phyloP scores from a whole-genome alignment of 495 filamentous ascomycete genomes.

The Aspergillus sclerotioniger region DNA sequence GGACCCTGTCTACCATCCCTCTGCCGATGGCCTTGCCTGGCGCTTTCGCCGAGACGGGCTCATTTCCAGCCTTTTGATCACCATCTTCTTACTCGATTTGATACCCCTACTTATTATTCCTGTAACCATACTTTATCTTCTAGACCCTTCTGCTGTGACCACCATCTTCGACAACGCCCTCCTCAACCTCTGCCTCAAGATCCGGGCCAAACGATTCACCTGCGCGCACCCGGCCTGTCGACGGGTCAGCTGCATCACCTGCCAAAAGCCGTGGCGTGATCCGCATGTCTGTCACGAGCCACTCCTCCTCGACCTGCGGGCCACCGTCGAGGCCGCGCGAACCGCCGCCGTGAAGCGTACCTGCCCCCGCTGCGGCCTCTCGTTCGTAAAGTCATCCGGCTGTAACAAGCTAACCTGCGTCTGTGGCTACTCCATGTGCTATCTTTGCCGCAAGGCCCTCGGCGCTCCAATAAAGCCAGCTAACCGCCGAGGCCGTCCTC shows the following conservation, averaged over 20 bases:
- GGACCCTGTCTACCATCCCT: slow-evolving; percentile 70
- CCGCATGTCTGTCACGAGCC: slow-evolving; percentile 67
- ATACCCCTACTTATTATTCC: slow-evolving; percentile 53
- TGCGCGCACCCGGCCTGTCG: slow-evolving; percentile 67
- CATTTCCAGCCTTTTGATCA: slow-evolving; percentile 34
- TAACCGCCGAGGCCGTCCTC: not conserved
- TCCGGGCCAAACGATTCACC: slow-evolving; percentile 65
- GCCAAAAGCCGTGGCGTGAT: slow-evolving; percentile 61
- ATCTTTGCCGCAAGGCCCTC: slow-evolving; percentile 67
- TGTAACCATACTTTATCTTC: slow-evolving; percentile 42
- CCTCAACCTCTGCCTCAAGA: slow-evolving; percentile 60
- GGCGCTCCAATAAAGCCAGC: slow-evolving; percentile 25
- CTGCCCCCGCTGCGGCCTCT: slow-evolving; percentile 83
- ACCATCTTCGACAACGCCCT: slow-evolving; percentile 53
- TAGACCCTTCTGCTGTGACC: slow-evolving; percentile 36
- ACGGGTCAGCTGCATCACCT: slow-evolving; percentile 75
- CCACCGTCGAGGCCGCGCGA: slow-evolving; percentile 85
- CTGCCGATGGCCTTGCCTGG: slow-evolving; percentile 38
- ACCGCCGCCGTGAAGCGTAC: slow-evolving; percentile 93
- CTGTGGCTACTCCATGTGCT: slow-evolving; percentile 99
- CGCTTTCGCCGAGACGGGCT: slow-evolving; percentile 52
- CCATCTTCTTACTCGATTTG: slow-evolving; percentile 43
- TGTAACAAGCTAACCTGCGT: slow-evolving; percentile 97
- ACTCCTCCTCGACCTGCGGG: slow-evolving; percentile 67
- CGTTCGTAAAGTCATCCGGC: slow-evolving; percentile 86